A percentile compares a stretch with the other conserved stretches of the same genome.
Conservation (phyloP, 2,329 filamentous ascomycete species). For the Aspergillus fumigatus region DNA sequence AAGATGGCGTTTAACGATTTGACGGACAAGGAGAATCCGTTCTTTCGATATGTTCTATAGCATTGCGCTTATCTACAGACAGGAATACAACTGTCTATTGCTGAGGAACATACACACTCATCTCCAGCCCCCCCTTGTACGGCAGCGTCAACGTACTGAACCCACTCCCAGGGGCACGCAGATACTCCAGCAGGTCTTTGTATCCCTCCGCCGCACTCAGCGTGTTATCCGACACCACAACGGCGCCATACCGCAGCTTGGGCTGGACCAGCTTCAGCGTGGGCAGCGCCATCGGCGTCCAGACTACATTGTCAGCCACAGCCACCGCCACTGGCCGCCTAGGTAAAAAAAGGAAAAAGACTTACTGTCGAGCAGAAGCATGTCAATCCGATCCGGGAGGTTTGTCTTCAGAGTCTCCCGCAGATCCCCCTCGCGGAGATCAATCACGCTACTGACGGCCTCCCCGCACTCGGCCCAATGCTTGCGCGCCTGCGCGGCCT, state of each 20-base stretch:
- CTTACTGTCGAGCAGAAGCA: conserved; percentile 59
- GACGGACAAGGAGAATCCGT: conserved; percentile 64
- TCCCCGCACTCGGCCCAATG: conserved; percentile 52
- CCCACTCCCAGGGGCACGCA: conserved; percentile 44
- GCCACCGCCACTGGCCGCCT: too few relatives aligned
- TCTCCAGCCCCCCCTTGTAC: conserved; percentile 46
- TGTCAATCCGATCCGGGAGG: conserved; percentile 47
- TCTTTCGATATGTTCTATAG: conserved; percentile 58
- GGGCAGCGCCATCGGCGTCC: conserved; percentile 52
- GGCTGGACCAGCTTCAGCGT: conserved; percentile 47
- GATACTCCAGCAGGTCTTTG: conserved; percentile 44
- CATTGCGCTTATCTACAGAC: neutral
- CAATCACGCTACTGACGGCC: conserved; percentile 48
- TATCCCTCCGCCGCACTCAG: conserved; percentile 39
- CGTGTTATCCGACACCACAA: conserved; percentile 50
- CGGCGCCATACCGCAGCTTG: conserved; percentile 43
- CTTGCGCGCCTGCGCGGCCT: conserved; percentile 49
- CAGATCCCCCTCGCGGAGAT: conserved; percentile 55
- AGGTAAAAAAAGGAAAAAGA: conserved; percentile 18
- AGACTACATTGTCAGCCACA: conserved; percentile 39
- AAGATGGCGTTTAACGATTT: conserved; percentile 63
- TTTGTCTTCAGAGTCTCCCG: conserved; percentile 51
- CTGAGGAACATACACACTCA: conserved; percentile 34
- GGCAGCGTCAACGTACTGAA: conserved; percentile 50
- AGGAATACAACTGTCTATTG: neutral